Conservation (phyloP, 805 yeast species). For the Myxozyma sirexii region DNA sequence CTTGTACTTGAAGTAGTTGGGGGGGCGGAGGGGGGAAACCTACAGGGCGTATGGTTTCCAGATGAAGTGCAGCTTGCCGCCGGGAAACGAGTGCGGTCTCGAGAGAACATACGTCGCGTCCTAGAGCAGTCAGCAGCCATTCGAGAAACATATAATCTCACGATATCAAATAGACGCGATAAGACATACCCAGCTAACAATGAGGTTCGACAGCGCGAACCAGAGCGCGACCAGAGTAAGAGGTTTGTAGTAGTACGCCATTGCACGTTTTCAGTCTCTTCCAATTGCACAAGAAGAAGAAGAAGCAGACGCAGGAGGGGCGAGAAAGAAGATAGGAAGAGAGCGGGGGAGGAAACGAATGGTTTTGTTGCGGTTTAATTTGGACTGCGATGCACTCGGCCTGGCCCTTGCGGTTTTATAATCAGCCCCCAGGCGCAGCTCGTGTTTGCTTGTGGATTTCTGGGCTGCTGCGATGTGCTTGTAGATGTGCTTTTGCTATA, state of each 20-base stretch:
- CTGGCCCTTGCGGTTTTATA: too few species aligned
- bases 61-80: conserved; percentile 28
- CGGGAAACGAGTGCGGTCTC: conserved; percentile 33
- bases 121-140: too few species aligned
- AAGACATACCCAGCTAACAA: conserved; percentile 28
- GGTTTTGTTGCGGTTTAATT: too few species aligned
- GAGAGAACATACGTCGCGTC: conserved; percentile 27
- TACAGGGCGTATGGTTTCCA: conserved; percentile 34
- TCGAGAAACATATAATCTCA: too few species aligned
- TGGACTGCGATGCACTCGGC: too few species aligned
- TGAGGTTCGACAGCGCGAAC: conserved; percentile 21
- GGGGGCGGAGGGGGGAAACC: not conserved
- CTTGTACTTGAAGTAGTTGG: not conserved
- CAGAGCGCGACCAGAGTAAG: conserved; percentile 14
- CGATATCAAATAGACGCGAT: not conserved
- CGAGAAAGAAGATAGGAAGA: not conserved
- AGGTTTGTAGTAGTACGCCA: conserved; percentile 27
- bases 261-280: too few species aligned
- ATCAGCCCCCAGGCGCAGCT: too few species aligned
- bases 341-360: too few species aligned
- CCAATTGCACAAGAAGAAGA: not conserved
- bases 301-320: not conserved
- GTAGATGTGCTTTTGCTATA: too few species aligned
- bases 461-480: too few species aligned
- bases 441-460: too few species aligned